A percentile compares a stretch with the other conserved stretches of the same genome.
Evolutionary conservation across 805 yeast genomes (phyloP).

Genomic region (Kluyveromyces aestuarii): DNA sequence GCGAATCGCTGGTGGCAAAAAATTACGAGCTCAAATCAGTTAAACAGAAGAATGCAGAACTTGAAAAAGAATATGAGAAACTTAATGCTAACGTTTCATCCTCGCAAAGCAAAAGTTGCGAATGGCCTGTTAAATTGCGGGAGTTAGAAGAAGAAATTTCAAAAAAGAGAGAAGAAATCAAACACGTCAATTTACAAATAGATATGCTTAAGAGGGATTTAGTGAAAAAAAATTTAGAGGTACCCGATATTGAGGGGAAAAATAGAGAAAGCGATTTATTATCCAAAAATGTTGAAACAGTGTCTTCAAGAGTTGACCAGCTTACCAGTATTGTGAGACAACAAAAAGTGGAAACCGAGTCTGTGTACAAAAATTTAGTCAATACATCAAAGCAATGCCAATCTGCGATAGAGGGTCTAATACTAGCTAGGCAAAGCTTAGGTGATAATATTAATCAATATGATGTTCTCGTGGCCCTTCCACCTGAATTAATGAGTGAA

Average conservation of each 20-base stretch:
- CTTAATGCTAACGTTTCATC: slow-evolving; percentile 63
- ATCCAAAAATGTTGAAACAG: slow-evolving; percentile 42
- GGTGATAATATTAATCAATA: slow-evolving; percentile 19
- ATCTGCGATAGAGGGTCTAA: slow-evolving; percentile 35
- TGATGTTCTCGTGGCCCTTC: slow-evolving; percentile 32
- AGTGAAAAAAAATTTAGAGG: slow-evolving; percentile 46
- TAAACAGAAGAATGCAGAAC: slow-evolving; percentile 48
- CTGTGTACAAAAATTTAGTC: slow-evolving; percentile 43
- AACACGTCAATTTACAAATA: slow-evolving; percentile 34
- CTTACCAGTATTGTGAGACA: slow-evolving; percentile 37
- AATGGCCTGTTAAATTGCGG: slow-evolving; percentile 54
- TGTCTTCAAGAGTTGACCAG: slow-evolving; percentile 37
- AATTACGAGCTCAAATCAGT: slow-evolving; percentile 41
- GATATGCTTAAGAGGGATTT: slow-evolving; percentile 36
- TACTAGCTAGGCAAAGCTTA: slow-evolving; percentile 12
- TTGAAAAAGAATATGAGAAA: slow-evolving; percentile 62
- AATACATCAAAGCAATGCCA: slow-evolving; percentile 49
- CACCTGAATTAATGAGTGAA: slow-evolving; percentile 8
- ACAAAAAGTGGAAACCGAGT: slow-evolving; percentile 42
- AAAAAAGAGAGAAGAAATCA: slow-evolving; percentile 35
- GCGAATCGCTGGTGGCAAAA: slow-evolving; percentile 35
- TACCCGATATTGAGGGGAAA: slow-evolving; percentile 54
- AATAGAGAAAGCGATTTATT: slow-evolving; percentile 53
- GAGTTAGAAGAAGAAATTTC: slow-evolving; percentile 48
- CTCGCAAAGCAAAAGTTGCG: slow-evolving; percentile 52